Evolutionary conservation across 2,329 filamentous ascomycete genomes (phyloP).

Genomic region (Zasmidium cellare): DNA sequence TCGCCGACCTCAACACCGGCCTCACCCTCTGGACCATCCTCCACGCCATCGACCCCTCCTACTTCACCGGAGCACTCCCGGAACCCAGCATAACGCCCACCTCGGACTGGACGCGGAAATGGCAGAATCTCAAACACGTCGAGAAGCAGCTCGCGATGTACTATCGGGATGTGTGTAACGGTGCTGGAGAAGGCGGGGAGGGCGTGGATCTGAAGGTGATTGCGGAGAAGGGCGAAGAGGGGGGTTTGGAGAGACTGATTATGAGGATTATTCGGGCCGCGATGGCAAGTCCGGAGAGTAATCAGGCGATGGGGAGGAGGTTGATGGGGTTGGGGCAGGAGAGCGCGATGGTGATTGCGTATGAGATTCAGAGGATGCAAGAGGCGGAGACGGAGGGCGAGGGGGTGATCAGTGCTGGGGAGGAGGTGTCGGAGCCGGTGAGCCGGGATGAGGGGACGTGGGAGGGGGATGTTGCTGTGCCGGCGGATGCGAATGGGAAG

Average conservation of each 20-base stretch:
- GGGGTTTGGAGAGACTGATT: slow-evolving; percentile 42
- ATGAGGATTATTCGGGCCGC: slow-evolving; percentile 51
- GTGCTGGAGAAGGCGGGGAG: slow-evolving; percentile 37
- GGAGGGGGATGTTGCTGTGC: slow-evolving; percentile 27
- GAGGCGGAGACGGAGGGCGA: slow-evolving; percentile 29
- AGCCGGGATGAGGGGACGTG: slow-evolving; percentile 33
- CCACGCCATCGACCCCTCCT: slow-evolving; percentile 47
- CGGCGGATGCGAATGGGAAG: slow-evolving; percentile 19
- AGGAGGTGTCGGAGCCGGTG: slow-evolving; percentile 25
- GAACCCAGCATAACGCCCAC: slow-evolving; percentile 44
- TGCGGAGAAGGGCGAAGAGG: slow-evolving; percentile 44
- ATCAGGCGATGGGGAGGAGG: slow-evolving; percentile 46
- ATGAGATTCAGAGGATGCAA: slow-evolving; percentile 34
- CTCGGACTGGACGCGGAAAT: slow-evolving; percentile 53
- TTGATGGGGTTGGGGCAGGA: slow-evolving; percentile 34
- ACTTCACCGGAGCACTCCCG: slow-evolving; percentile 51
- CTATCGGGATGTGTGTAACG: slow-evolving; percentile 47
- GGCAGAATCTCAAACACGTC: slow-evolving; percentile 55
- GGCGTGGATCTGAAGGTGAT: slow-evolving; percentile 51
- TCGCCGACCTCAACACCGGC: slow-evolving; percentile 49
- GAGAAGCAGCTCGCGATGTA: slow-evolving; percentile 51
- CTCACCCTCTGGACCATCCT: slow-evolving; percentile 50
- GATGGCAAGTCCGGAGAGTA: slow-evolving; percentile 49
- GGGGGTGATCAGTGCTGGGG: no score
- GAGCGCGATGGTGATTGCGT: slow-evolving; percentile 35